Base-by-base conservation (phyloP, 495 filamentous ascomycete species). In the Penicillium crystallinum region DNA sequence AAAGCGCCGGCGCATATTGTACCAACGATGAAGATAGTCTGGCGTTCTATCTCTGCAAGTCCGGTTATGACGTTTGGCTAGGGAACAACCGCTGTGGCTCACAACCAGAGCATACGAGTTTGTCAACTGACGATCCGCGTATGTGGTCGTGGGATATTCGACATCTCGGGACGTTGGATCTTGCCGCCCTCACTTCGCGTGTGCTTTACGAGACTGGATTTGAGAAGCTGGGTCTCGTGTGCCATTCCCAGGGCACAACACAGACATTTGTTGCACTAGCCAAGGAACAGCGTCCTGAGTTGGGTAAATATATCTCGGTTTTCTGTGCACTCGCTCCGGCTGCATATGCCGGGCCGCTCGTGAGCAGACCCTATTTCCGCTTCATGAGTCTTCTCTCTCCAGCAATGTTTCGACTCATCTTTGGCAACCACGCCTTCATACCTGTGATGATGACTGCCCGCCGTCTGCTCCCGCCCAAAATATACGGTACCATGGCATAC, bases 71-170 rank as follows among this genome's bases (percentile, higher is more conserved):
- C 65, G 89, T 97, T 45, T 97, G 91, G 91, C 78, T 97, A 4
- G 92, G 93, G 6, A 96, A 96, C 66, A 96, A 96, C 62, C 84
- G 92, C 19, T 97, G 93, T 64, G 93, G 91, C 11, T 87, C 92
- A 63, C 62, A 77, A 1, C 91, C 92, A 2, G 76, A 82, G 54
- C 92, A 97, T 58, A 80, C 77, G 1, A 72, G 84, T 11, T 74
- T 97, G 38, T 73, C 75, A 1, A 81, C 85, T 52, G 72, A 72
- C 15, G 92, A 97, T 61, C 92, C 92, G 6, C 81, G 91, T 17
- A 96, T 97, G 90, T 97, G 92, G 92, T 81, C 85, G 10, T 97
- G 92, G 92, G 96, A 95, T 60, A 95, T 97, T 49, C 81, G 88
- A 0, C 90, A 96, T 69, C 92, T 97, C 83, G 93, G 92, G 12